Base-by-base conservation (phyloP, 768 basidiomycete species). In the Suillus brevipes region DNA sequence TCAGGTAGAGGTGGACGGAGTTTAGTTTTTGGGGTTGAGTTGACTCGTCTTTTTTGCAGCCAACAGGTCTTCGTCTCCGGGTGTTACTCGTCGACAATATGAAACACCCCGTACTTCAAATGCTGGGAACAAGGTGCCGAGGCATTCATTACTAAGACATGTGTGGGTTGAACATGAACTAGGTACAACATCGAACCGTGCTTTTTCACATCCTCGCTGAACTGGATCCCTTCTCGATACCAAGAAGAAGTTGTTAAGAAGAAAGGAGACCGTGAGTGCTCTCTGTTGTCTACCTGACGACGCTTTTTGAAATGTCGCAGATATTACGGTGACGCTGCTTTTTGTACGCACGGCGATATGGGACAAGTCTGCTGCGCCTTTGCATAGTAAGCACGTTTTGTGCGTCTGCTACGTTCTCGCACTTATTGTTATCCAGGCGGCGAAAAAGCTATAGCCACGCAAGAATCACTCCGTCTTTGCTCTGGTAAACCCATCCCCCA, bases 171-270 rank as follows among this genome's bases (percentile, higher is more conserved):
- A 34, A 14, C 31, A 13, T 55, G 18, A 16, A 34, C 23, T 37
- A 71, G 84, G 67, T 84, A 81, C 63, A 81, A 81, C 65, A 78
- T 85, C 62, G 84, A 85, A 67, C 85, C 84, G 0, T 85, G 85
- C 74, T 86, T 82, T 69, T 86, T 84, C 68, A 81, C 83, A 0
- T 84, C 84, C 0, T 81, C 84, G 0, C 68, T 85, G 13, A 85
- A 83, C 66, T 85, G 84, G 84, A 87, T 86, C 43, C 86, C 86
- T 1, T 83, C 83, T 0, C 82, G 84, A 40, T 87, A 82, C 53
- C 81, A 86, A 65, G 85, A 85, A 67, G 80, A 82, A 52, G 67
- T 80, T 6, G 64, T 66, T 31, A 69, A 72, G 28, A 72, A 71
- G 3, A 64, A 73, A 38, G 83, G 83, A 67, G 85, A 86, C 73